Evolutionary conservation across 768 basidiomycete genomes (phyloP), one percentile per base, ranked within the genome.

Genomic region (Chalciporus sphaerocephalus): DNA sequence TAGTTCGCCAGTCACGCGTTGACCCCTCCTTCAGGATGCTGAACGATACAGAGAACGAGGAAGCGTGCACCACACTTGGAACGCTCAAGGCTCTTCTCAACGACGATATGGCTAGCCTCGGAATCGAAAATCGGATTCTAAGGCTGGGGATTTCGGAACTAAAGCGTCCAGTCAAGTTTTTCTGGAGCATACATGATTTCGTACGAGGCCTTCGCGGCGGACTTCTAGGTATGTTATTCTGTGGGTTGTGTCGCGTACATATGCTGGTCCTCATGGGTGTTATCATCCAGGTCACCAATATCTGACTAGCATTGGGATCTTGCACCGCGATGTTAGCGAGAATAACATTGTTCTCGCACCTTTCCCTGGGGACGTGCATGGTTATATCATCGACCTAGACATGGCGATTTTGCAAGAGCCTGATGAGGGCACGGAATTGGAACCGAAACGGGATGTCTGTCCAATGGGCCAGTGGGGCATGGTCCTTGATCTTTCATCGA

Each of bases 271-370:
- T n/a, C n/a, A n/a, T n/a, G n/a, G n/a, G n/a, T n/a, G n/a, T n/a
- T 42, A 16, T 22, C 22, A 7, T 10, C 24, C 8, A 38, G 58
- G 27, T 28, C 38, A 33, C 22, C 6, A 37, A 6, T 37, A 21
- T 20, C 35, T 37, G 20, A 20, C 21, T 20, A 37, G 27, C 27
- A 28, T 28, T 10, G 27, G 27, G 9, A 12, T 28, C 33, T 40
- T 68, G 3, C 66, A 69, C 32, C 52, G 64, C 4, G 63, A 70
- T 37, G 49, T 69, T 40, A 69, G 64, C 47, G 58, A 59, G 22
- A 66, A 67, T 9, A 69, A 68, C 38, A 53, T 71, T 6, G 57
- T 69, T 15, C 61, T 69, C 2, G 51, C 52, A 2, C 41, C 21
- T 22, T 33, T 15, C 10, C 46, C 43, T 15, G 44, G 44, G 34